Evolutionary conservation across 2,329 filamentous ascomycete genomes (phyloP), one percentile per base, ranked within the genome.

Genomic region (Diplodia scrobiculata): DNA sequence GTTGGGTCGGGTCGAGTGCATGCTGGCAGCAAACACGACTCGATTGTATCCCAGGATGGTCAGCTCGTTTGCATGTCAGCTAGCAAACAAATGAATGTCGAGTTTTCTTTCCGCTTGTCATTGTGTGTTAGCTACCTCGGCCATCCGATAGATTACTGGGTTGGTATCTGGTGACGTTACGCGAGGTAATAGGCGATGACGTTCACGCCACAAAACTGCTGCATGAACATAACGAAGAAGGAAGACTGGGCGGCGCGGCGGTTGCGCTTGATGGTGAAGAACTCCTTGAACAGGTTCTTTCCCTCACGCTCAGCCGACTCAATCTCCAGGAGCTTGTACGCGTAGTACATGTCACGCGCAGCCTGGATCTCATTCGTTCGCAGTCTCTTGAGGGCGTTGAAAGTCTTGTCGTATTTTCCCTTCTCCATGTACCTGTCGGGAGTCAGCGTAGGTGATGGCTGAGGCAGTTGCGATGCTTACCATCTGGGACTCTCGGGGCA

Each of bases 311-410:
- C 68, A 69, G 72, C 68, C 72, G 67, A 63, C 71, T 68, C 81
- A 71, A 66, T 82, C 80, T 29, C 80, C 72, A 2, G 79, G 78
- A 1, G 80, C 80, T 68, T 82, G 78, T 6, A 82, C 1, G 68
- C 66, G 72, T 86, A 86, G 75, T 84, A 86, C 60, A 81, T 76
- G 68, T 86, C 84, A 34, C 84, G 73, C 0, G 83, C 83, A 0
- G 83, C 84, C 67, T 84, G 82, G n/a, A 86, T 76, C 5, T 82
- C 78, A 4, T 79, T 75, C 21, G 74, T 72, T 0, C 80, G 77
- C 9, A 82, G 68, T 6, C 70, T 71, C 19, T 72, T 73, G 67
- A 82, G 78, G 1, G 80, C 77, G 19, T 70, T 60, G 70, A 79
- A 82, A 2, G 79, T 80, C 48, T 79, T 77, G 13, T 75, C 68